phyloP scores from a whole-genome alignment of 176 grass and related monocot genomes.

The Ensete ventricosum region DNA sequence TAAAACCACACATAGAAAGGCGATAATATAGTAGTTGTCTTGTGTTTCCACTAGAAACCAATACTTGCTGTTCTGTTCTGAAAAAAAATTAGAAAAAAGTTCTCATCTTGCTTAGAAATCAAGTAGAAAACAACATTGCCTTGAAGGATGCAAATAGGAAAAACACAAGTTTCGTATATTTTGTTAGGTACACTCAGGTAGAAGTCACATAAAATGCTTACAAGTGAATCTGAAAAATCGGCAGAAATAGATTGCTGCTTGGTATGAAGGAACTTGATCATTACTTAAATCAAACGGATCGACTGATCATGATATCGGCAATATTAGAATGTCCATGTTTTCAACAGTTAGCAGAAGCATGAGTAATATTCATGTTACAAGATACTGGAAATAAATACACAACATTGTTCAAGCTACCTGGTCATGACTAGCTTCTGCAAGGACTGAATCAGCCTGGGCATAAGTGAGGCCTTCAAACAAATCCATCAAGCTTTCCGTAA shows the following conservation, averaged over 20 bases:
- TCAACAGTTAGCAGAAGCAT: not conserved
- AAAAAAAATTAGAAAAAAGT: not conserved
- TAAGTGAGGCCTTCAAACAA: constrained; percentile 93
- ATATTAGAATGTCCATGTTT: not conserved
- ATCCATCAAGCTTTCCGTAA: constrained; percentile 95
- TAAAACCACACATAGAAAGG: not conserved
- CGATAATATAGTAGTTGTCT: not conserved
- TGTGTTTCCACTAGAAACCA: not conserved
- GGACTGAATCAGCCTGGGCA: constrained; percentile 67
- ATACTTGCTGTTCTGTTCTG: not conserved
- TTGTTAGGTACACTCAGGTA: not conserved
- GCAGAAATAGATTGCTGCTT: not conserved
- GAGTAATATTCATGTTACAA: not conserved
- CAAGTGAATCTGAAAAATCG: not conserved
- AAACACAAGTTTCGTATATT: not conserved
- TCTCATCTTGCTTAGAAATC: not conserved
- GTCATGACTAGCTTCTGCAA: constrained; percentile 71
- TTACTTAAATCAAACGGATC: not conserved
- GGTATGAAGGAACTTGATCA: not conserved
- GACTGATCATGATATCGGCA: not conserved
- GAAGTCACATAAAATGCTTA: not conserved
- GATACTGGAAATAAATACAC: constrained; percentile 10
- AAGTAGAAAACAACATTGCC: not conserved
- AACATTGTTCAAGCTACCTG: constrained; percentile 35
- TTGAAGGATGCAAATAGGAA: not conserved